Evolutionary conservation across 2,329 filamentous ascomycete species (phyloP), one percentile per base, ranked within the genome.

Genomic region (Fusarium aywerte): DNA sequence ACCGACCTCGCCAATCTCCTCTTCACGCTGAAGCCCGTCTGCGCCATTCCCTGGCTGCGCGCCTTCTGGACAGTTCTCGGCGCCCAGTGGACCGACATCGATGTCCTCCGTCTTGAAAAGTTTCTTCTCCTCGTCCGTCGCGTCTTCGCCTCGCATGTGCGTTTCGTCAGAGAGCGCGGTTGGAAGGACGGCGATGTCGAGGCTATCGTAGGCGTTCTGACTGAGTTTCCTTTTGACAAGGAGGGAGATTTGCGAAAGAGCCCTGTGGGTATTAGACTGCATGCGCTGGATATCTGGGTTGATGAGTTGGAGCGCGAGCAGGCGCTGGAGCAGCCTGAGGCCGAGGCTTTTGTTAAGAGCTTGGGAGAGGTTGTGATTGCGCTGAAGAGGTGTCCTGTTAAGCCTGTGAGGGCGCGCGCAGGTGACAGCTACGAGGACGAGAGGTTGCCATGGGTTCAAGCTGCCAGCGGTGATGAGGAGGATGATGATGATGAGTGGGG

Each of bases 231-330:
- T 39, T 76, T 81, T 20, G 77, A 80, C 32, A 62, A 65, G 32
- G 76, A 76, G 33, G 76, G 78, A 2, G 74, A 75, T n/a, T 58
- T 89, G 71, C 75, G 78, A 50, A 89, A 87, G 73, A 87, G 96
- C 2, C 91, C 95, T 0, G 91, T 96, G 71, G 96, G 96, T 0
- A 76, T 99, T 76, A 83, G 93, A 65, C 89, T 97, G 77, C 96
- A 99, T 79, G 86, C 94, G 15, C 79, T 97, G 66, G 96, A 99
- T 80, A 86, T 98, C 53, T 98, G 92, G 88, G 86, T 97, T 10
- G 96, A 98, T 77, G 94, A 97, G 83, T 79, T 94, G 72, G 91
- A 94, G 78, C 90, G 89, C 74, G 86, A 88, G 32, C 86, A 89
- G 52, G 82, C 86, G 33, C 70, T 88, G 21, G 78, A 80, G 16